phyloP scores from a whole-genome alignment of 805 yeast species.

The Metschnikowia aberdeeniae region DNA sequence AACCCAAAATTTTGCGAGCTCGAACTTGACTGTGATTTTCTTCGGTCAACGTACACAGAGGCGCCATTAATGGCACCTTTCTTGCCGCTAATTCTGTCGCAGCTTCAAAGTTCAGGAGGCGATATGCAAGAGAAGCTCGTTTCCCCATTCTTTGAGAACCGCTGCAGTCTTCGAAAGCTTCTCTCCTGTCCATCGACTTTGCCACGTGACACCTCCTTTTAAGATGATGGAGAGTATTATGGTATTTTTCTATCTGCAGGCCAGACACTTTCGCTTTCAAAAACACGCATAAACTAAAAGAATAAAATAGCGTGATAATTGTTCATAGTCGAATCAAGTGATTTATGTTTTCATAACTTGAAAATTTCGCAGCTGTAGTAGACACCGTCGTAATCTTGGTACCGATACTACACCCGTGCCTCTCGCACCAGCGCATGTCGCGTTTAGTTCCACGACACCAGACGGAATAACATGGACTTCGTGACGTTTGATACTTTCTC shows the following conservation, averaged over 20 bases:
- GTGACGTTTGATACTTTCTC: conserved; percentile 36
- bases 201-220: no score
- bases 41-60: neutral
- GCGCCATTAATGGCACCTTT: neutral
- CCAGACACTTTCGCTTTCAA: no score
- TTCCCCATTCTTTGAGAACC: neutral
- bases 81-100: neutral
- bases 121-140: no score
- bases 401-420: neutral
- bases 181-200: no score
- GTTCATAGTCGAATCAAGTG: no score
- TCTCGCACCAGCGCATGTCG: neutral
- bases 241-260: no score
- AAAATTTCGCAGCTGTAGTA: no score
- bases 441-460: neutral
- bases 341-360: no score
- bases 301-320: no score
- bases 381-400: no score
- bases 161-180: neutral
- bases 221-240: no score
- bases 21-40: conserved; percentile 28
- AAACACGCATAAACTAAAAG: no score
- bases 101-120: neutral
- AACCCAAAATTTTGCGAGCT: conserved; percentile 66
- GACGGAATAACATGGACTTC: conserved; percentile 33